These are phyloP conservation scores for Grifola frondosa DNA, from an alignment of 1,284 basidiomycete genomes.

Conservation along the genomic window DNA sequence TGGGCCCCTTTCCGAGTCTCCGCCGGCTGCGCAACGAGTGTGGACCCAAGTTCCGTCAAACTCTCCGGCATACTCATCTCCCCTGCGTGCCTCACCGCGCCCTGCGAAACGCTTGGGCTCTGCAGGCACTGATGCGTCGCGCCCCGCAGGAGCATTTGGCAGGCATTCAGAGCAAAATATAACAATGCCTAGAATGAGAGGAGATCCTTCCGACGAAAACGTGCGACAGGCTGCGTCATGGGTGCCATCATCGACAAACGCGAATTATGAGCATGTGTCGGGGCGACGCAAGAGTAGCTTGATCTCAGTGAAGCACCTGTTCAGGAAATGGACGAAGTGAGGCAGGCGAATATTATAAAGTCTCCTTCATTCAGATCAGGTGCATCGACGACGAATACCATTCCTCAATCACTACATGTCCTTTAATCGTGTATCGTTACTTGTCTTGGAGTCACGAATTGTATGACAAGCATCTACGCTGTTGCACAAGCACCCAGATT, in stretches of 20 bases:
- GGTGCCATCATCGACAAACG: background rate
- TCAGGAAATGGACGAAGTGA: constrained; percentile 8
- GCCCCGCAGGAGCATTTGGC: background rate
- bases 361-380: no score
- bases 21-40: background rate
- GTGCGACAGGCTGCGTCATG: background rate
- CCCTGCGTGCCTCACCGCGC: background rate
- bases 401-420: constrained; percentile 2
- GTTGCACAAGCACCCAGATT: no score
- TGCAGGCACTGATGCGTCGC: no score
- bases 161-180: background rate
- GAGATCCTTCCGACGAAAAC: background rate
- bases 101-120: no score
- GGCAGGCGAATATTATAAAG: background rate
- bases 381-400: no score
- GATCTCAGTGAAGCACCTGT: constrained; percentile 8
- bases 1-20: background rate
- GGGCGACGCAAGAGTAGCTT: constrained; percentile 1
- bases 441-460: no score
- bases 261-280: no score
- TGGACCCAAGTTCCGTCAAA: background rate
- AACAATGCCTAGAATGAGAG: background rate
- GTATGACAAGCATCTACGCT: no score
- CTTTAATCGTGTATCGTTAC: background rate
- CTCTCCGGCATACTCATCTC: background rate